A percentile compares a stretch with the other conserved stretches of the same genome.
phyloP scores from a whole-genome alignment of 495 filamentous ascomycete species.

The Immersiella caudata region DNA sequence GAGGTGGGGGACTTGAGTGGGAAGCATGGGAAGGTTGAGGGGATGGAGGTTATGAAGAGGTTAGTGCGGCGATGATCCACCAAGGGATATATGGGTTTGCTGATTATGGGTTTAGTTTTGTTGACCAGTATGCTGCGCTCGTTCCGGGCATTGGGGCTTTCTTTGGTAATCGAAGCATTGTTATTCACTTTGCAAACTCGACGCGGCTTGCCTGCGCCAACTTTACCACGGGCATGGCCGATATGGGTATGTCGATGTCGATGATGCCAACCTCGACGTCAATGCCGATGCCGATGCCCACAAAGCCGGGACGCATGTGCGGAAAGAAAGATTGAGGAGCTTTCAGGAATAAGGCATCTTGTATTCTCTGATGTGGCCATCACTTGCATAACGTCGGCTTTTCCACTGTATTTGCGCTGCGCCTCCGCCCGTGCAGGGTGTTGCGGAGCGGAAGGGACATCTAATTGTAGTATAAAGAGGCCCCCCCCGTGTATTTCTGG shows the following conservation, averaged over 20 bases:
- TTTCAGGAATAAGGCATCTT: too few relatives aligned
- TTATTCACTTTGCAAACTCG: background rate
- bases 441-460: too few relatives aligned
- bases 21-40: conserved; percentile 2
- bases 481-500: too few relatives aligned
- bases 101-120: too few relatives aligned
- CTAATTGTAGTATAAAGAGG: too few relatives aligned
- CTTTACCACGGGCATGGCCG: background rate
- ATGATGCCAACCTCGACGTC: too few relatives aligned
- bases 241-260: background rate
- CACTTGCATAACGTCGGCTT: too few relatives aligned
- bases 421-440: too few relatives aligned
- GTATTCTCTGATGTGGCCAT: too few relatives aligned
- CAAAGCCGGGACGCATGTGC: background rate
- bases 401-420: too few relatives aligned
- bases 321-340: background rate
- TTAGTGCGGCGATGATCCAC: too few relatives aligned
- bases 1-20: conserved; percentile 6
- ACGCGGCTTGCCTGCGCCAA: conserved; percentile 4
- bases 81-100: too few relatives aligned
- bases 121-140: background rate
- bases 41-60: background rate
- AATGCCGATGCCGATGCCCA: conserved; percentile 4
- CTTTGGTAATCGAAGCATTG: conserved; percentile 6
- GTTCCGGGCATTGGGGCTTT: conserved; percentile 4